Evolutionary conservation across 169 alveolate genomes (phyloP).

Genomic region (Cryptosporidium bovis): DNA sequence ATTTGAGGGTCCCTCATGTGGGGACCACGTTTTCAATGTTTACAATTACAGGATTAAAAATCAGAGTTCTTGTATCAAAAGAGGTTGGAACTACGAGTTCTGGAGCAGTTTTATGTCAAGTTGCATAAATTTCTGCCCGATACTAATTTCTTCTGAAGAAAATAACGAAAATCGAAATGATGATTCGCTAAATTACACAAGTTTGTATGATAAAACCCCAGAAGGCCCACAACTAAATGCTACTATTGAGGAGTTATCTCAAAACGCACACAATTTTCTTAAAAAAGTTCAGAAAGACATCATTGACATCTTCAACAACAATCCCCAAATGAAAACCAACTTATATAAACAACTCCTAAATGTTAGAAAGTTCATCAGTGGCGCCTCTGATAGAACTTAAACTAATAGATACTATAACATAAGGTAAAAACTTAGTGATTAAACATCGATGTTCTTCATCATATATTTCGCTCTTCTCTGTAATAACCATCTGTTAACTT

Average conservation of each 20-base stretch:
- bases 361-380: neutral
- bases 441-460: too few relatives aligned
- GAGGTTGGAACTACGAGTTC: slow-evolving; percentile 50
- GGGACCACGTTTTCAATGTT: neutral
- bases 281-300: slow-evolving; percentile 23
- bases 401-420: too few relatives aligned
- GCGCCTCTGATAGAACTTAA: too few relatives aligned
- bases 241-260: slow-evolving; percentile 45
- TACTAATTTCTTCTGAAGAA: neutral
- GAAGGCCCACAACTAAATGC: slow-evolving; percentile 10
- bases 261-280: slow-evolving; percentile 1
- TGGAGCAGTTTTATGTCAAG: slow-evolving; percentile 42
- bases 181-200: neutral
- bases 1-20: neutral
- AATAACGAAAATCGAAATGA: neutral
- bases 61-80: slow-evolving; percentile 55
- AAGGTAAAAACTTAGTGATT: too few relatives aligned
- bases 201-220: neutral
- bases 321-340: neutral
- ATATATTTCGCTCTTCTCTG: neutral
- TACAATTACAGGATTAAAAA: slow-evolving; percentile 53
- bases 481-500: neutral
- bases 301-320: slow-evolving; percentile 22
- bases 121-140: slow-evolving; percentile 61
- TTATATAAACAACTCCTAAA: slow-evolving; percentile 34